phyloP scores from a whole-genome alignment of 257 asterid genomes.

The Nemophila menziesii region DNA sequence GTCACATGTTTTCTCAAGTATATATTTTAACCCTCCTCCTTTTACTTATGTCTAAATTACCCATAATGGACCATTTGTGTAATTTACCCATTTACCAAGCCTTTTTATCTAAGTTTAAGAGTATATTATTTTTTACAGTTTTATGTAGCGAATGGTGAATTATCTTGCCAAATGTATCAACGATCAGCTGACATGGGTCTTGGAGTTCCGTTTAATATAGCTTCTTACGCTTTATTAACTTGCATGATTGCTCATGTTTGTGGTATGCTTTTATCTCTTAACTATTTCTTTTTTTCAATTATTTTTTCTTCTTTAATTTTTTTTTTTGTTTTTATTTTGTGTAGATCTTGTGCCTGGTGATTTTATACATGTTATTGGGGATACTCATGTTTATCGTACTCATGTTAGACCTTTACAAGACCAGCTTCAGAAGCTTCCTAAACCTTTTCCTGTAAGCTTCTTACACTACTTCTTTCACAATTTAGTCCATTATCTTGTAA shows the following conservation, averaged over 20 bases:
- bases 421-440: conserved; percentile 71
- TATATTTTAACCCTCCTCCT: neutral
- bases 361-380: conserved; percentile 78
- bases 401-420: conserved; percentile 71
- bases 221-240: conserved; percentile 36
- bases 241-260: conserved; percentile 41
- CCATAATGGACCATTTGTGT: neutral
- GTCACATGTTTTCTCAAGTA: conserved; percentile 44
- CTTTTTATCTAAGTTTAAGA: conserved; percentile 1
- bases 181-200: conserved; percentile 45
- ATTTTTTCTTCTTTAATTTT: neutral
- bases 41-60: no score
- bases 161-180: conserved; percentile 45
- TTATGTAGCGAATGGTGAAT: conserved; percentile 31
- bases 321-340: neutral
- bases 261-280: conserved; percentile 19
- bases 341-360: conserved; percentile 86
- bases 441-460: conserved; percentile 80
- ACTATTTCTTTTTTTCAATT: neutral
- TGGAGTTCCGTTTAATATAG: conserved; percentile 45
- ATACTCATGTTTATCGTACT: conserved; percentile 75
- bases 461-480: neutral
- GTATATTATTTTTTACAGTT: conserved; percentile 18
- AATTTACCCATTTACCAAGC: conserved; percentile 1
- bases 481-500: no score